Evolutionary conservation across 1,284 basidiomycete species (phyloP).

Genomic region (Grifola frondosa): DNA sequence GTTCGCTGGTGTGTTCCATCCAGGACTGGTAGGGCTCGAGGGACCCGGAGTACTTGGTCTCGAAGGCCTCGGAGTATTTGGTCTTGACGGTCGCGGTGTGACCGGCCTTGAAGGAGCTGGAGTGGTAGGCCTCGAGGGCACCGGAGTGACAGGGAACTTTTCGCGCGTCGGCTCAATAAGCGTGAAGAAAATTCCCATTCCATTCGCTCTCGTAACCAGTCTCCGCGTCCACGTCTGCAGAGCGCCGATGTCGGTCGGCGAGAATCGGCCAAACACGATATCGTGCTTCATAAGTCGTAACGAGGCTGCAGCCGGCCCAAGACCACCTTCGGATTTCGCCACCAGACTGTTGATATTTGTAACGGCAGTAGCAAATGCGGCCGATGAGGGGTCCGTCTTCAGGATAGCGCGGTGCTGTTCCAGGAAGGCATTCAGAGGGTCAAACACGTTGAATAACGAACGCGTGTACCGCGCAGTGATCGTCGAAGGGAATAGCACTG

Average conservation of each 20-base stretch:
- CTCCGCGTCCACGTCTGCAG: slow-evolving; percentile 53
- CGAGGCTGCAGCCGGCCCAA: slow-evolving; percentile 54
- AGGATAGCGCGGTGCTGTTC: slow-evolving; percentile 50
- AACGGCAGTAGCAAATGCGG: slow-evolving; percentile 43
- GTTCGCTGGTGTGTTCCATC: slow-evolving; percentile 6
- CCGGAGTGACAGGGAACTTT: slow-evolving; percentile 54
- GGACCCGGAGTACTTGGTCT: slow-evolving; percentile 4
- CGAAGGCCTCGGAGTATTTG: slow-evolving; percentile 12
- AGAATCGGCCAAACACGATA: slow-evolving; percentile 62
- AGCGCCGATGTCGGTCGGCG: slow-evolving; percentile 55
- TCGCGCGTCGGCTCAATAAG: slow-evolving; percentile 62
- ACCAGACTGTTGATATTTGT: slow-evolving; percentile 38
- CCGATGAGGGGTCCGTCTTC: slow-evolving; percentile 42
- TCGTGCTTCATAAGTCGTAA: slow-evolving; percentile 62
- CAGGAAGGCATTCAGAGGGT: slow-evolving; percentile 50
- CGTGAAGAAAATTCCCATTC: slow-evolving; percentile 63
- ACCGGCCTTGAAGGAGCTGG: slow-evolving; percentile 23
- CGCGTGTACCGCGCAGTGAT: slow-evolving; percentile 64
- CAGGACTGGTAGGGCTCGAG: neutral
- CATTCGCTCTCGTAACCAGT: slow-evolving; percentile 60
- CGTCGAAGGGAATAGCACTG: slow-evolving; percentile 66
- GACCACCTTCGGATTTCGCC: slow-evolving; percentile 50
- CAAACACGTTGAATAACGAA: slow-evolving; percentile 51
- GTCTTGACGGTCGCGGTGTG: slow-evolving; percentile 28
- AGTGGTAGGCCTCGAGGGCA: slow-evolving; percentile 40